Base-by-base conservation (phyloP, 1,139 yeast genomes). In the Arxiozyma slooffiae region DNA sequence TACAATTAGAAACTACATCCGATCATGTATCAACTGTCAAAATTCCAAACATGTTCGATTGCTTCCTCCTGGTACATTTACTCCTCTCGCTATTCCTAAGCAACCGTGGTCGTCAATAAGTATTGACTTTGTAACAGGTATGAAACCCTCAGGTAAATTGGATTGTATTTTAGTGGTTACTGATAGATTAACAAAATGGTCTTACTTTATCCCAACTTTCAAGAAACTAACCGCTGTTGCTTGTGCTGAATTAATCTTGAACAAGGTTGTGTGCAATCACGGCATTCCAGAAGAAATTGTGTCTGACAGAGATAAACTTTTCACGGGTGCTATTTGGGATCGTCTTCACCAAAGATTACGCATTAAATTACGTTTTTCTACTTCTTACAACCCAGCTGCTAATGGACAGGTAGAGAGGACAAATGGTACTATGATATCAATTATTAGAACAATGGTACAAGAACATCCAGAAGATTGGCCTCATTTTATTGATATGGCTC, bases 371-470 rank as follows among this genome's bases (percentile, higher is more conserved):
- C 17, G 20, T 5, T 44, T 36, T 7, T 37, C 47, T 21, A 36
- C 47, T 9, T 17, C 47, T 7, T 44, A 44, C 18, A 44, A 20
- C n/a, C 41, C 47, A 22, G 41, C 41, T 7, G n/a, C 41, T 11
- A 44, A 44, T 44, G 47, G 47, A 2, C 47, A 44, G 20, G 41
- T 17, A 1, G 49, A 47, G n/a, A 41, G 45, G 16, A 34, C 41
- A 4, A 41, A 47, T 24, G 45, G 45, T 23, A 40, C 49, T n/a
- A 47, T 41, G 49, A 34, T 30, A 2, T 17, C 16, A 8, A 26
- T 47, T 9, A 16, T 47, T n/a, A 6, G 41, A 14, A 16, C 23
- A 1, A 17, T 41, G 21, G 37, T n/a, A 1, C n/a, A 47, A 6
- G 20, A 24, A 16, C 39, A 46, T 23, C 37, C 40, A 8, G 36